These are phyloP conservation scores for Paspalum vaginatum DNA, from an alignment of 176 grass and related monocot species.

Conservation along the genomic window DNA sequence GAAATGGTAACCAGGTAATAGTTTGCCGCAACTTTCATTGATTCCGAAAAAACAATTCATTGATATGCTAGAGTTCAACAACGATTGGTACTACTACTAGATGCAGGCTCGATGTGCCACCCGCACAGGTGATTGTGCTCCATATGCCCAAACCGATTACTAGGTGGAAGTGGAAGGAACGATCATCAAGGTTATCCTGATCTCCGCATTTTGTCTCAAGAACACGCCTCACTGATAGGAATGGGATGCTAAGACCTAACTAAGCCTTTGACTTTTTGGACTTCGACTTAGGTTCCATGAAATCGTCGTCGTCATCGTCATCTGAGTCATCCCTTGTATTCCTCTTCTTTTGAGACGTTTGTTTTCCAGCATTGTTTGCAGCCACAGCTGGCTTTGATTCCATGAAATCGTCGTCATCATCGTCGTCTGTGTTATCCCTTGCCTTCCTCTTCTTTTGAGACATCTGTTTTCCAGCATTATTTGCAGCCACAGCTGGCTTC, in stretches of 20 bases:
- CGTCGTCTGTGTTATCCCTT: slow-evolving; percentile 36
- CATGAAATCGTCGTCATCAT: slow-evolving; percentile 49
- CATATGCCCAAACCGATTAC: neutral
- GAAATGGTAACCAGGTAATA: neutral
- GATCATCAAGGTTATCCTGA: slow-evolving; percentile 36
- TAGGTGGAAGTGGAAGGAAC: slow-evolving; percentile 1
- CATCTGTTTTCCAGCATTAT: slow-evolving; percentile 32
- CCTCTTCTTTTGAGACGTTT: slow-evolving; percentile 46
- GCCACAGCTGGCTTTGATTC: neutral
- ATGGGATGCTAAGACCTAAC: slow-evolving; percentile 42
- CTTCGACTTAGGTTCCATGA: slow-evolving; percentile 38
- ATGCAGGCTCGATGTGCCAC: neutral
- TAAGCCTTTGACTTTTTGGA: slow-evolving; percentile 55
- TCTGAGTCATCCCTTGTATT: slow-evolving; percentile 46
- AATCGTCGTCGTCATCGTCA: slow-evolving; percentile 45
- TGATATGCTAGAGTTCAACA: slow-evolving; percentile 5
- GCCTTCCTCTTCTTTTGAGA: slow-evolving; percentile 57
- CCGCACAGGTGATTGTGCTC: neutral
- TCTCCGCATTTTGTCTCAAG: slow-evolving; percentile 19
- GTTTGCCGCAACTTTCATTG: slow-evolving; percentile 5
- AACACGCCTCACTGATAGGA: neutral
- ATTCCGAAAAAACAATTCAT: neutral
- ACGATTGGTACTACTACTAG: neutral
- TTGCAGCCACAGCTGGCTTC: slow-evolving; percentile 31
- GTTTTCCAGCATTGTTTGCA: slow-evolving; percentile 37